phyloP scores from a whole-genome alignment of 2,329 filamentous ascomycete species.

The Orbilia brochopaga region DNA sequence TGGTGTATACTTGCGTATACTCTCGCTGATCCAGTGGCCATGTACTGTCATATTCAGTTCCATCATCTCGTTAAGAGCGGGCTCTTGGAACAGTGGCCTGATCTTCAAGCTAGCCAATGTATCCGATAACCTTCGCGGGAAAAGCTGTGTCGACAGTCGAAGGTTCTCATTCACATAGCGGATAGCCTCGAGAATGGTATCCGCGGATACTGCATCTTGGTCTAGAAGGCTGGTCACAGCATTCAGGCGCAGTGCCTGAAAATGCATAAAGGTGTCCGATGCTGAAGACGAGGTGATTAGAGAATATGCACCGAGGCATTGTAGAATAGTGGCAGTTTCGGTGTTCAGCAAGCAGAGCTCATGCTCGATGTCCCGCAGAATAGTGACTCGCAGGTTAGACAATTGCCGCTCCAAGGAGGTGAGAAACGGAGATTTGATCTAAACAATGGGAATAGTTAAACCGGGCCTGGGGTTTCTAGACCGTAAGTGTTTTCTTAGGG shows the following conservation, averaged over 20 bases:
- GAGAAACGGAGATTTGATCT: constrained; percentile 65
- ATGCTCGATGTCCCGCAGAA: constrained; percentile 66
- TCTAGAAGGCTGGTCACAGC: constrained; percentile 62
- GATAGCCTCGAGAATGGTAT: constrained; percentile 63
- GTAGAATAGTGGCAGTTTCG: constrained; percentile 60
- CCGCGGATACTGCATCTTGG: constrained; percentile 56
- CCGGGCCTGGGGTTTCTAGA: constrained; percentile 53
- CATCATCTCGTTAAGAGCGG: constrained; percentile 62
- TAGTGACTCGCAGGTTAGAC: constrained; percentile 62
- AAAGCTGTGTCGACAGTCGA: constrained; percentile 63
- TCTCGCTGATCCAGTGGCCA: constrained; percentile 66
- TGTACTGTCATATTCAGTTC: constrained; percentile 67
- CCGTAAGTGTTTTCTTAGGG: neutral
- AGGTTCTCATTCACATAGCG: constrained; percentile 67
- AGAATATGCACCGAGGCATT: constrained; percentile 68
- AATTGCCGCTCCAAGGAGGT: constrained; percentile 64
- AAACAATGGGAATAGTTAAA: constrained; percentile 66
- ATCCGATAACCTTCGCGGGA: constrained; percentile 66
- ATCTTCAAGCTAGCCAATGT: constrained; percentile 65
- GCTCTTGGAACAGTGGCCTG: constrained; percentile 65
- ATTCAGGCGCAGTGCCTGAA: constrained; percentile 66
- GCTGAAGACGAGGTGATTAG: constrained; percentile 68
- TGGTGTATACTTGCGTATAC: constrained; percentile 69
- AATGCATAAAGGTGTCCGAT: constrained; percentile 67
- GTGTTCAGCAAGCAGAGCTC: constrained; percentile 57